These are phyloP conservation scores for Annulohypoxylon bovei DNA, from an alignment of 495 filamentous ascomycete genomes.

Conservation along the genomic window DNA sequence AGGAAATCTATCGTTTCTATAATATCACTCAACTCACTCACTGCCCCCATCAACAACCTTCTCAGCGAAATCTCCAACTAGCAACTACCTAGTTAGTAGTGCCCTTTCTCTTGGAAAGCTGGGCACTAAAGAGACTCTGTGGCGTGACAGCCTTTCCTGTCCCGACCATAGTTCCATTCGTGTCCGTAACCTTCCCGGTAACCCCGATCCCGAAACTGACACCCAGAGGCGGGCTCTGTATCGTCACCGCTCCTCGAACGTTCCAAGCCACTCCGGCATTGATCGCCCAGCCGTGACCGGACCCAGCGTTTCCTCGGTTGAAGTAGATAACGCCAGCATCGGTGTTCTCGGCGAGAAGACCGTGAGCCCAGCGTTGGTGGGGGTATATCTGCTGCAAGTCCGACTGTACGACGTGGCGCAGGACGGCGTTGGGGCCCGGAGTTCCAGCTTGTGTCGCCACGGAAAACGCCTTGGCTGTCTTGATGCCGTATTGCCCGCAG, in stretches of 20 bases:
- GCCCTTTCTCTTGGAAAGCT: not conserved
- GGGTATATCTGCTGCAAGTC: conserved; percentile 6
- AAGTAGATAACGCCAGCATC: not conserved
- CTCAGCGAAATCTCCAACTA: too few species aligned
- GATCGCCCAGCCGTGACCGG: conserved; percentile 3
- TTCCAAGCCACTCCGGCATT: not conserved
- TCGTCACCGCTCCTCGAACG: not conserved
- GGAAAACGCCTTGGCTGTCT: conserved; percentile 24
- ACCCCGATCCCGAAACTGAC: not conserved
- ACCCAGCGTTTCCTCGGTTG: not conserved
- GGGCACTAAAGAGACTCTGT: not conserved
- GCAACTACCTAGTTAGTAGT: too few species aligned
- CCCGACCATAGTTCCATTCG: not conserved
- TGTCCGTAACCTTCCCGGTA: not conserved
- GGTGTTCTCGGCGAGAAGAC: not conserved
- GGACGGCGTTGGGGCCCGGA: not conserved
- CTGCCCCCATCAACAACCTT: too few species aligned
- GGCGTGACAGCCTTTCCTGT: not conserved
- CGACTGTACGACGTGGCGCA: not conserved
- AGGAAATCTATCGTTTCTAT: too few species aligned
- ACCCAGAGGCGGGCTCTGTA: not conserved
- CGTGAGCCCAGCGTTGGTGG: not conserved
- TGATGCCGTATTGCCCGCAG: conserved; percentile 17
- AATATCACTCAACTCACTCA: not conserved
- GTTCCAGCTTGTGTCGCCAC: not conserved